Evolutionary conservation across 805 yeast species (phyloP).

Genomic region (Lachancea kluyveri): DNA sequence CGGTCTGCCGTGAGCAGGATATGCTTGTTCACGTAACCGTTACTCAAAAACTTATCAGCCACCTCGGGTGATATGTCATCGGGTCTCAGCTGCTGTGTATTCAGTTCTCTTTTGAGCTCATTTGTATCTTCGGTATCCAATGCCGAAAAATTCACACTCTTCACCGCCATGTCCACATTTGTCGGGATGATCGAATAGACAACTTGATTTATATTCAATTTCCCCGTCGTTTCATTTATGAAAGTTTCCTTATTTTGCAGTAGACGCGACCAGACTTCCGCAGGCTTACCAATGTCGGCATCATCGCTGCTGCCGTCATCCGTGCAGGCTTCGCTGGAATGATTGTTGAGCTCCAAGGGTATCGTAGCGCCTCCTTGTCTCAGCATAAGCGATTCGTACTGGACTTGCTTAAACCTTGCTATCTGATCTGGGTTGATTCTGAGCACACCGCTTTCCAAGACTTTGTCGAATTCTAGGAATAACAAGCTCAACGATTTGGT

Average conservation of each 20-base stretch:
- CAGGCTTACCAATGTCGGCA: slow-evolving; percentile 1
- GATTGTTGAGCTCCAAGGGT: too few species aligned
- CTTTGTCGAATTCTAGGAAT: slow-evolving; percentile 11
- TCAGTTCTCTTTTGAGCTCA: background rate
- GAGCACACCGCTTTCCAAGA: slow-evolving; percentile 3
- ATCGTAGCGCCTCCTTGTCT: slow-evolving; percentile 1
- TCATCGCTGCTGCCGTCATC: slow-evolving; percentile 1
- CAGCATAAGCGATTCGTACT: slow-evolving; percentile 3
- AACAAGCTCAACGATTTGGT: slow-evolving; percentile 35
- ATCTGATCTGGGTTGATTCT: slow-evolving; percentile 3
- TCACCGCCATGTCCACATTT: slow-evolving; percentile 8
- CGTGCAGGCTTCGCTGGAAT: too few species aligned
- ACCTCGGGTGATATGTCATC: slow-evolving; percentile 1
- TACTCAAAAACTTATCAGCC: slow-evolving; percentile 1
- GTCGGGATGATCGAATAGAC: slow-evolving; percentile 10
- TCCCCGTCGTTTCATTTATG: slow-evolving; percentile 4
- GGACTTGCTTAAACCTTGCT: slow-evolving; percentile 1
- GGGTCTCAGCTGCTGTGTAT: background rate
- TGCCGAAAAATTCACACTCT: slow-evolving; percentile 6
- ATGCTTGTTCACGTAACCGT: slow-evolving; percentile 3
- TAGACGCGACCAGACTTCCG: slow-evolving; percentile 5
- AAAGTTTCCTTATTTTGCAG: slow-evolving; percentile 1
- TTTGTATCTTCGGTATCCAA: background rate
- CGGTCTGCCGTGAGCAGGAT: slow-evolving; percentile 4
- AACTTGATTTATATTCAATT: slow-evolving; percentile 11